Percentiles rank a stretch among this genome's conserved stretches.
Conservation (phyloP, 129 eudicot genomes). For the Tanacetum coccineum region DNA sequence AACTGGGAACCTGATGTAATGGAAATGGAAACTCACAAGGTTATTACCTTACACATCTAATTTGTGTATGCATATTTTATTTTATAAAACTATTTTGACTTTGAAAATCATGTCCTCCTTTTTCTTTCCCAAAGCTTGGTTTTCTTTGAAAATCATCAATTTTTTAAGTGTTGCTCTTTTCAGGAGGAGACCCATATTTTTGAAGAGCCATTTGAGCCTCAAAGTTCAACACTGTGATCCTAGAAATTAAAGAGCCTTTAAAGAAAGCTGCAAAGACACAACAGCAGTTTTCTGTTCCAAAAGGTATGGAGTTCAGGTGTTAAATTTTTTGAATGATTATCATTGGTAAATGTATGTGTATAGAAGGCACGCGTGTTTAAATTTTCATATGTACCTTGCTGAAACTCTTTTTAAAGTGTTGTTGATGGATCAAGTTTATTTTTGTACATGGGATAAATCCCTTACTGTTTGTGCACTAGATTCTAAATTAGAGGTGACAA, state of each 20-base stretch:
- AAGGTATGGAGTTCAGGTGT: slow-evolving; percentile 43
- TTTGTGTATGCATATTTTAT: slow-evolving; percentile 3
- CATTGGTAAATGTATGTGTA: slow-evolving; percentile 11
- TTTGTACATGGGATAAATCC: slow-evolving; percentile 7
- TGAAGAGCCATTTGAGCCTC: slow-evolving; percentile 40
- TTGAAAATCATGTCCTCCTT: no score
- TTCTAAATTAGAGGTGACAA: background rate
- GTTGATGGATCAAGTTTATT: background rate
- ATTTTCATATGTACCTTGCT: background rate
- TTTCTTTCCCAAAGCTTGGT: no score
- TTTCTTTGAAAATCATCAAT: no score
- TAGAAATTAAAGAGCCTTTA: slow-evolving; percentile 73
- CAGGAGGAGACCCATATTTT: slow-evolving; percentile 44
- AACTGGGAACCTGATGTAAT: slow-evolving; percentile 37
- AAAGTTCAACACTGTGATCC: slow-evolving; percentile 52
- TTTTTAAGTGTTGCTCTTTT: no score
- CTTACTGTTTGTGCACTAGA: no score
- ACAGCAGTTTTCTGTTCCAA: slow-evolving; percentile 51
- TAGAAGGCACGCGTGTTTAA: background rate
- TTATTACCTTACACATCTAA: slow-evolving; percentile 11
- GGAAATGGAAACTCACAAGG: slow-evolving; percentile 48
- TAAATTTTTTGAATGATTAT: background rate
- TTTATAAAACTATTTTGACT: background rate
- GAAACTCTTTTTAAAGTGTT: slow-evolving; percentile 1
- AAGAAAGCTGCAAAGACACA: slow-evolving; percentile 67